Base-by-base conservation (phyloP, 306 rosid species). In the Sophora flavescens region DNA sequence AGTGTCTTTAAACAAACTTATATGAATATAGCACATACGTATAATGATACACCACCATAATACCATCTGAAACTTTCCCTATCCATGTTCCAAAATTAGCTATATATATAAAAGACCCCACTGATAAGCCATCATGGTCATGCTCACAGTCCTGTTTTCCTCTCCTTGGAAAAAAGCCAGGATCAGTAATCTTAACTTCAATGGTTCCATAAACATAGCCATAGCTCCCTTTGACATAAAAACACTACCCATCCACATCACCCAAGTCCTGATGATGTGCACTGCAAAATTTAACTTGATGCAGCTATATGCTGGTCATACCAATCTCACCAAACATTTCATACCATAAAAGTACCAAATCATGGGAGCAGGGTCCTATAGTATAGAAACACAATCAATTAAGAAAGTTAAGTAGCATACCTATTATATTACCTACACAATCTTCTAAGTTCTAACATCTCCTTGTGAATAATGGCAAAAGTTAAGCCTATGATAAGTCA, bases 351-450 rank as follows among this genome's bases (percentile, higher is more conserved):
- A 63, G 75, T 57, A 79, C 88, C 89, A 74, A 77, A 81, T 80
- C 66, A 73, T 45, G 88, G 83, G 77, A 78, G 83, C 82, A 87
- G 78, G 86, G 83, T 77, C 78, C 76, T 77, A 79, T 78, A 78
- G 77, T 70, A 70, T 63, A 69, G 83, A 77, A 85, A 84, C 87
- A 67, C 83, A 75, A 85, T 69, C 70, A 82, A 82, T 66, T 72
- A 74, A 84, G 83, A 22, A 62, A 76, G 75, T 84, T 85, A 85
- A 86, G 88, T 75, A 76, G 87, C 81, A 84, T 83, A 79, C 83
- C 96, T 84, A 89, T 86, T 80, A 70, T 84, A 89, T 86, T 80
- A 70, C 85, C 96, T 84, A 89, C 83, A 90, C 89, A 88, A 79
- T 78, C 91, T 81, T 86, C 86, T 91, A 88, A 84, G 10, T 42